Percentiles rank a stretch among this genome's conserved stretches.
Evolutionary conservation across 768 basidiomycete species (phyloP).

Genomic region (Rhodosporidiobolus sp.): DNA sequence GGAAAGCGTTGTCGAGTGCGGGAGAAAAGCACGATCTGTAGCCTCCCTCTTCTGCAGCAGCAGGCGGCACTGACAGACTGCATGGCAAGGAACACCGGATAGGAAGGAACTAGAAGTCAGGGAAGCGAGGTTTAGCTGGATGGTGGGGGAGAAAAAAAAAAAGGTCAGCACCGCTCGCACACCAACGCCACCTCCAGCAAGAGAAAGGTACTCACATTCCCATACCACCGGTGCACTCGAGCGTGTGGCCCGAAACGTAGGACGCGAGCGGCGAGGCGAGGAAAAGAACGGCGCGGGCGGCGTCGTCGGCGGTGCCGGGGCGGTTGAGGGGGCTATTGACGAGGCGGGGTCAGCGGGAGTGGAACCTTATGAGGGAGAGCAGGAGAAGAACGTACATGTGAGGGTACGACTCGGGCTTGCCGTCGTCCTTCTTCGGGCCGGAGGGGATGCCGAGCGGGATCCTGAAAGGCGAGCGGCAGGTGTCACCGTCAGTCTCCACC

Average conservation of each 20-base stretch:
- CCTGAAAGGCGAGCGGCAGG: conserved; percentile 3
- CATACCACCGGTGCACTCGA: conserved; percentile 53
- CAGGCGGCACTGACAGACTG: no score
- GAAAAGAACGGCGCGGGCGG: conserved; percentile 53
- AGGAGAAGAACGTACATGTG: conserved; percentile 17
- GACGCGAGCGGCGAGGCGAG: conserved; percentile 74
- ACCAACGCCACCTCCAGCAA: no score
- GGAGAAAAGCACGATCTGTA: no score
- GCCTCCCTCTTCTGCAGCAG: no score
- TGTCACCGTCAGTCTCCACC: background rate
- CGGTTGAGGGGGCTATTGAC: conserved; percentile 63
- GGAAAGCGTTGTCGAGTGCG: no score
- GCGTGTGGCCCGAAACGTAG: conserved; percentile 75
- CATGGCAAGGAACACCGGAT: no score
- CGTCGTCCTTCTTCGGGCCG: conserved; percentile 29
- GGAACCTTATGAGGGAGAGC: background rate
- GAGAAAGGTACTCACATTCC: background rate
- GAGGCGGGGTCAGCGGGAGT: conserved; percentile 4
- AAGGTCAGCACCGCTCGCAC: no score
- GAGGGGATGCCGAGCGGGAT: conserved; percentile 76
- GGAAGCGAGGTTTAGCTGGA: no score
- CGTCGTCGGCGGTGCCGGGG: conserved; percentile 70
- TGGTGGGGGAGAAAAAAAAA: no score
- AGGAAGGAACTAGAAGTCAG: no score
- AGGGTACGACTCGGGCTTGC: conserved; percentile 35